Base-by-base conservation (phyloP, 2,329 filamentous ascomycete species). In the Fusarium sacchari region DNA sequence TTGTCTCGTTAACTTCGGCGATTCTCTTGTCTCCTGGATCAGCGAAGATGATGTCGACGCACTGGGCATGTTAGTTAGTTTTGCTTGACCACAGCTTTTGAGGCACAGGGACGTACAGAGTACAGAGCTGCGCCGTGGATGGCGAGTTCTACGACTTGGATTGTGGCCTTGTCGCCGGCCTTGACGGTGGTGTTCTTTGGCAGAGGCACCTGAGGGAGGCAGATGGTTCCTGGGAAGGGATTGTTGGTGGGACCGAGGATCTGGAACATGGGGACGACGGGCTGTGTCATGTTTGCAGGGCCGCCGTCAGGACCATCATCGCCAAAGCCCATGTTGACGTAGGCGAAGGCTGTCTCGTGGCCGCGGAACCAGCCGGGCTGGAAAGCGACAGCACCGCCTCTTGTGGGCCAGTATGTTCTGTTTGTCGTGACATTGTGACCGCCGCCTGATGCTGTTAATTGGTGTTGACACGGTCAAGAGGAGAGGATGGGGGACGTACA, bases 281-380 rank as follows among this genome's bases (percentile, higher is more conserved):
- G 86, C 81, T 93, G 90, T 73, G 94, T 97, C 92, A 97, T 97
- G 86, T 98, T 98, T 12, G 84, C 82, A 2, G 96, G 96, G 13
- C 93, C 90, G 66, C 82, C 79, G 68, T 88, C 86, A 22, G 90
- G 90, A 0, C 88, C 90, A 15, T 88, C 86, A 39, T 88, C 94
- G 73, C 94, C 94, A 74, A 95, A 90, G 74, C 96, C 96, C 62
- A 98, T 87, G 85, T 98, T 98, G 84, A 98, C 86, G 84, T 97
- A 97, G 80, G 97, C 88, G 77, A 94, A 89, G 24, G 95, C 96
- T 11, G 90, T 92, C 40, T 89, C 82, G 82, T 98, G 96, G 73
- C 96, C 96, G 66, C 92, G 91, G 86, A 98, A 98, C 96, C 96
- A 98, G 79, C 96, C 96, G 0, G 96, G 96, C 80, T 98, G 96